Evolutionary conservation across 345 rosid species (phyloP).

Genomic region (Populus deltoides): DNA sequence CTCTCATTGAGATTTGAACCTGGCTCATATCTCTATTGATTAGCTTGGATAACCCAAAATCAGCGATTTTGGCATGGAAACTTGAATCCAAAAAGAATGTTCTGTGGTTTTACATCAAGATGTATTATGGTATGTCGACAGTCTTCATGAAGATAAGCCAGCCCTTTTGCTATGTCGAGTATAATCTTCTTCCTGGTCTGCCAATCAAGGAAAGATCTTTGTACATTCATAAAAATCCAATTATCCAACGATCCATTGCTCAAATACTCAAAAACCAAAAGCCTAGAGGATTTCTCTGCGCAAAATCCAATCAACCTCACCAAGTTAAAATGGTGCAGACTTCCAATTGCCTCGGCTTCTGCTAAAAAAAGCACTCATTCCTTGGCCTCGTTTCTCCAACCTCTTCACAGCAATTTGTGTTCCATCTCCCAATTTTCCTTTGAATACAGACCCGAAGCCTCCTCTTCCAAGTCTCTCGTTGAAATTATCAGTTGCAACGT

Average conservation of each 20-base stretch:
- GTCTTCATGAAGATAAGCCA: constrained; percentile 12
- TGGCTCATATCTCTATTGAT: background rate
- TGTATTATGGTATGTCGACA: constrained; percentile 7
- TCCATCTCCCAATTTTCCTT: constrained; percentile 66
- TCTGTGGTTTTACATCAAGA: constrained; percentile 15
- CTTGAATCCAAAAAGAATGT: background rate
- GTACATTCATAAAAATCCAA: constrained; percentile 1
- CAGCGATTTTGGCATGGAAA: constrained; percentile 14
- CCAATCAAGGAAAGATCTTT: background rate
- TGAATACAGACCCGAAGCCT: constrained; percentile 71
- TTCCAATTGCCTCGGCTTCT: constrained; percentile 66
- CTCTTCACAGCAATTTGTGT: constrained; percentile 74
- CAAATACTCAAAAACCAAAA: constrained; percentile 18
- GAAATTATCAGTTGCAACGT: constrained; percentile 49
- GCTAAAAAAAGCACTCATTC: constrained; percentile 60
- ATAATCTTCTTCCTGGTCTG: constrained; percentile 7
- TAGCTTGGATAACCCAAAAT: constrained; percentile 12
- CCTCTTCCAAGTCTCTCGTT: constrained; percentile 65
- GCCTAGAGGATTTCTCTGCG: constrained; percentile 1
- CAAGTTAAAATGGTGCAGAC: constrained; percentile 62
- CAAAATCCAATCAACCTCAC: constrained; percentile 10
- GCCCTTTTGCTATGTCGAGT: background rate
- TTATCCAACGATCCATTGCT: constrained; percentile 16
- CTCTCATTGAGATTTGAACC: constrained; percentile 4
- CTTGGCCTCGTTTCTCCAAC: constrained; percentile 63